Percentiles rank a stretch among this genome's conserved stretches.
Evolutionary conservation across 192 early-diverging fungal species (phyloP).

Genomic region (Coemansia sp.): DNA sequence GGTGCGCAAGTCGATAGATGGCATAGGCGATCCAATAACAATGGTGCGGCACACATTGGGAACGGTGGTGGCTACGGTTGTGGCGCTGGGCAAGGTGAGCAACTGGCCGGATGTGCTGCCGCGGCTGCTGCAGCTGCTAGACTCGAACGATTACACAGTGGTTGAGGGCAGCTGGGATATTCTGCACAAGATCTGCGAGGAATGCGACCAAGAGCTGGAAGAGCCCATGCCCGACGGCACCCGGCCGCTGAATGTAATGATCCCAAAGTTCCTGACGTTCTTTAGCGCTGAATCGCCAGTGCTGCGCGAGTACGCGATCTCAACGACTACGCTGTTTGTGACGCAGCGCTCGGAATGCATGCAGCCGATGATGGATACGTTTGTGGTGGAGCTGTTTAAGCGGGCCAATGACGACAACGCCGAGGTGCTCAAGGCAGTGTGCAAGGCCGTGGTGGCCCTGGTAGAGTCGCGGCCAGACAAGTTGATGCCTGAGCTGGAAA

Average conservation of each 20-base stretch:
- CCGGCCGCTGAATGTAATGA: constrained; percentile 77
- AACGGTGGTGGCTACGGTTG: constrained; percentile 85
- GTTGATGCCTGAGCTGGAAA: constrained; percentile 81
- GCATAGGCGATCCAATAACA: constrained; percentile 68
- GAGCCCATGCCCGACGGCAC: constrained; percentile 66
- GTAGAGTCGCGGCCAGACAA: constrained; percentile 83
- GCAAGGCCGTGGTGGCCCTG: constrained; percentile 89
- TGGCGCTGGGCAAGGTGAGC: constrained; percentile 63
- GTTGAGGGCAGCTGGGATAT: constrained; percentile 87
- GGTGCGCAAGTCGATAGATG: constrained; percentile 58
- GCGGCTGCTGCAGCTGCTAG: constrained; percentile 74
- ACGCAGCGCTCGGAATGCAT: constrained; percentile 65
- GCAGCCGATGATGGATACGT: constrained; percentile 53
- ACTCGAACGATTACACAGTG: constrained; percentile 63
- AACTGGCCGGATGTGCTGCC: constrained; percentile 85
- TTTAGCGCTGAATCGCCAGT: constrained; percentile 73
- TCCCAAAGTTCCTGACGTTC: constrained; percentile 84
- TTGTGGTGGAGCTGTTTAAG: constrained; percentile 68
- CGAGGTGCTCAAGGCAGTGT: constrained; percentile 87
- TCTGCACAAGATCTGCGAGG: constrained; percentile 95
- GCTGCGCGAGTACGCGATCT: constrained; percentile 79
- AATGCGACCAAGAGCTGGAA: constrained; percentile 78
- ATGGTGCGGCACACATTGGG: constrained; percentile 79
- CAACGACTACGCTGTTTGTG: constrained; percentile 86
- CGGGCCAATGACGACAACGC: constrained; percentile 79